These are phyloP conservation scores for Hymenochaete sp. DNA, from an alignment of 1,284 basidiomycete genomes.

Conservation along the genomic window DNA sequence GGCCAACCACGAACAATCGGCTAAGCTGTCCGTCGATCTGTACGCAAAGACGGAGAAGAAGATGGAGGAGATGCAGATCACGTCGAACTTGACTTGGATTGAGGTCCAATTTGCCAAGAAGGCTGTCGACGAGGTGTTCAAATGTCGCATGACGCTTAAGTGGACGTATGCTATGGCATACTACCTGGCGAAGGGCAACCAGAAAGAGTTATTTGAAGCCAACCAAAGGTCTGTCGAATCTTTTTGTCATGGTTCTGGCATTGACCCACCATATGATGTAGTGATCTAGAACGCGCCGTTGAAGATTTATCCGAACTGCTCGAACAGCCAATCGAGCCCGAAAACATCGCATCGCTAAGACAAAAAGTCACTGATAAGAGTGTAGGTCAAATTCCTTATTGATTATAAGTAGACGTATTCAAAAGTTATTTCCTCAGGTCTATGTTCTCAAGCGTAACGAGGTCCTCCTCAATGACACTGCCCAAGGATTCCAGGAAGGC, in stretches of 20 bases:
- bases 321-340: slow-evolving; percentile 83
- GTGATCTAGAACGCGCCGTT: slow-evolving; percentile 90
- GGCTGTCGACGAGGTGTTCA: slow-evolving; percentile 85
- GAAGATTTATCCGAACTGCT: slow-evolving; percentile 91
- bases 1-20: slow-evolving; percentile 98
- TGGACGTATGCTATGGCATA: slow-evolving; percentile 99
- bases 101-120: slow-evolving; percentile 99
- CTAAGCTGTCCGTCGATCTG: slow-evolving; percentile 87
- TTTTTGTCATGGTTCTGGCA: background rate
- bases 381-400: slow-evolving; percentile 34
- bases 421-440: slow-evolving; percentile 39
- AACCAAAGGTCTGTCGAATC: slow-evolving; percentile 68
- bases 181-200: slow-evolving; percentile 81
- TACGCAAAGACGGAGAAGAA: slow-evolving; percentile 97
- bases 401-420: background rate
- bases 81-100: slow-evolving; percentile 90
- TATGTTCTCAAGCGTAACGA: slow-evolving; percentile 95
- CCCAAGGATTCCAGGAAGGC: slow-evolving; percentile 82
- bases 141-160: slow-evolving; percentile 92
- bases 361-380: slow-evolving; percentile 94
- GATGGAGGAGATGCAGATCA: slow-evolving; percentile 99
- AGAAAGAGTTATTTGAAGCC: slow-evolving; percentile 95
- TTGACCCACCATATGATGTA: slow-evolving; percentile 25
- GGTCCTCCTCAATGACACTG: slow-evolving; percentile 91
- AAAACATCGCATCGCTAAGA: slow-evolving; percentile 73